These are phyloP conservation scores for Pythium pectinolyticum DNA, from an alignment of 352 stramenopile genomes.

Conservation along the genomic window DNA sequence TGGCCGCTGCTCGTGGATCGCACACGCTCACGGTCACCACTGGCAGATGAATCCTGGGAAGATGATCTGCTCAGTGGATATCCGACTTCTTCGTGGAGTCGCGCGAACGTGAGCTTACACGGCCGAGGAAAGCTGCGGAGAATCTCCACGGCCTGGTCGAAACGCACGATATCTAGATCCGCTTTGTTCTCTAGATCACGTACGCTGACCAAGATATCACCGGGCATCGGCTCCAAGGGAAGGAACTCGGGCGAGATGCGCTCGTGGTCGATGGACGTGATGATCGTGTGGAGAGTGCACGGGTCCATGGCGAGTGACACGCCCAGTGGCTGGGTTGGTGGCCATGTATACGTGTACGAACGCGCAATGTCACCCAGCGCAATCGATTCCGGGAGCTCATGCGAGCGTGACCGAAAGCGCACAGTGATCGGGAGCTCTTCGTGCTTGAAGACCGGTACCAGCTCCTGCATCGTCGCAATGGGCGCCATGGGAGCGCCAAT, in stretches of 20 bases:
- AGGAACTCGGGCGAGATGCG: slow-evolving; percentile 64
- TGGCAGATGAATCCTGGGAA: background rate
- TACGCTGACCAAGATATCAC: slow-evolving; percentile 66
- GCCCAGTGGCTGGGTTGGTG: slow-evolving; percentile 45
- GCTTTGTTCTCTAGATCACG: slow-evolving; percentile 26
- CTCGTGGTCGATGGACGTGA: slow-evolving; percentile 59
- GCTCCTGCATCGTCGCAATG: slow-evolving; percentile 45
- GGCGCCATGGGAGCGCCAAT: slow-evolving; percentile 33
- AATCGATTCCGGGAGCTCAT: slow-evolving; percentile 40
- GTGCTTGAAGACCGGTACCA: slow-evolving; percentile 53
- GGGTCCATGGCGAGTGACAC: slow-evolving; percentile 81
- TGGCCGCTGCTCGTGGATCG: slow-evolving; percentile 9
- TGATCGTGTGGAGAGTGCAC: slow-evolving; percentile 64
- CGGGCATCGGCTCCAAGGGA: slow-evolving; percentile 47
- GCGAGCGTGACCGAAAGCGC: slow-evolving; percentile 59
- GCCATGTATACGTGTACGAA: slow-evolving; percentile 64
- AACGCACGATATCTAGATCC: slow-evolving; percentile 63
- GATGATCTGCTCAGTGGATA: background rate
- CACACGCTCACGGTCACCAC: too few species aligned
- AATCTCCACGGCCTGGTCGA: slow-evolving; percentile 61
- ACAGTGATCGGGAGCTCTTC: slow-evolving; percentile 59
- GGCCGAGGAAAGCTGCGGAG: slow-evolving; percentile 54
- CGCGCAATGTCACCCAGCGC: slow-evolving; percentile 38
- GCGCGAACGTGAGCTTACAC: slow-evolving; percentile 61
- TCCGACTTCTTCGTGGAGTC: slow-evolving; percentile 37